phyloP scores from a whole-genome alignment of 441 rosid species.

The Erodium trifolium region DNA sequence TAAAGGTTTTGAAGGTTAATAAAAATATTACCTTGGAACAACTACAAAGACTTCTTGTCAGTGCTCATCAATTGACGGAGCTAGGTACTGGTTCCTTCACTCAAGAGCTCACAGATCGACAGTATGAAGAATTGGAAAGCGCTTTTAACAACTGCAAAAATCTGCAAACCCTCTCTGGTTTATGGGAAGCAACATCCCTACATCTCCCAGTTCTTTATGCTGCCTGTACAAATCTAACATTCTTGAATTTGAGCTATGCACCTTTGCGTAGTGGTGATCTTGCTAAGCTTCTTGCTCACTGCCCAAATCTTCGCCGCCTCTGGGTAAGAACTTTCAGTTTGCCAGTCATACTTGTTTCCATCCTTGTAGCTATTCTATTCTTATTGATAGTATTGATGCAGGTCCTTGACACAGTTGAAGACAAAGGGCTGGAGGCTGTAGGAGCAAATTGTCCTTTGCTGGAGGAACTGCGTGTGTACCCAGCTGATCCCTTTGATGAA shows the following conservation, averaged over 20 bases:
- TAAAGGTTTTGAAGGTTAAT: constrained; percentile 53
- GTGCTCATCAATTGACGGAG: constrained; percentile 44
- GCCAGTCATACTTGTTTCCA: too few relatives aligned
- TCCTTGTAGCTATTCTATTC: background rate
- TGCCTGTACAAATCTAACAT: constrained; percentile 43
- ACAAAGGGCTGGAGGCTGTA: constrained; percentile 53
- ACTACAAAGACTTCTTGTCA: constrained; percentile 41
- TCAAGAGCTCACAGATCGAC: constrained; percentile 35
- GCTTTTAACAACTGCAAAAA: constrained; percentile 40
- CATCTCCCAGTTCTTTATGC: constrained; percentile 41
- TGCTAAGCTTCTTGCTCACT: constrained; percentile 43
- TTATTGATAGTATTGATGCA: constrained; percentile 24
- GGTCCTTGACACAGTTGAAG: constrained; percentile 66
- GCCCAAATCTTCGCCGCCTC: constrained; percentile 48
- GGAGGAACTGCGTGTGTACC: constrained; percentile 69
- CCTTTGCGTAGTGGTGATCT: constrained; percentile 43
- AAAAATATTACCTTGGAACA: constrained; percentile 40
- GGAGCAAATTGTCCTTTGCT: constrained; percentile 49
- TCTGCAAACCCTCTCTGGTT: constrained; percentile 45
- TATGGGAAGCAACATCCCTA: constrained; percentile 44
- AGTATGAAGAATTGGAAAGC: constrained; percentile 32
- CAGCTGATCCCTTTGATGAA: constrained; percentile 52
- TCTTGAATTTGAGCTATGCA: constrained; percentile 56
- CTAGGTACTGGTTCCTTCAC: constrained; percentile 57
- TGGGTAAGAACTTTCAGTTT: constrained; percentile 37